Percentiles rank a stretch among this genome's conserved stretches.
phyloP scores from a whole-genome alignment of 805 yeast genomes.

The Teunomyces kruisii region DNA sequence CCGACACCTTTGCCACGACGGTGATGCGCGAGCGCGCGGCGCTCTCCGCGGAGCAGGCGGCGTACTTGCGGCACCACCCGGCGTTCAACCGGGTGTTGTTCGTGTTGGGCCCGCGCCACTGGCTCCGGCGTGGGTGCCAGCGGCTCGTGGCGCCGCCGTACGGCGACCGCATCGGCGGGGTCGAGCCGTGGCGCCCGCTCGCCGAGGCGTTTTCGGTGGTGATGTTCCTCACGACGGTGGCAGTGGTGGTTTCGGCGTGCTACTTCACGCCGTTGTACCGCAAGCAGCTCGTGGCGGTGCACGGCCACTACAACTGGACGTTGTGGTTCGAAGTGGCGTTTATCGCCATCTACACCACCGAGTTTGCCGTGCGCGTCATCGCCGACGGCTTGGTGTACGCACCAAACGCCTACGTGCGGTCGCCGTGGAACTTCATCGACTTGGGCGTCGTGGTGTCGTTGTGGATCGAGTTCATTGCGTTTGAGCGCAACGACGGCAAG shows the following conservation, averaged over 20 bases:
- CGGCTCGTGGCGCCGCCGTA: constrained; percentile 45
- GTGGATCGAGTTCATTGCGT: too few relatives aligned
- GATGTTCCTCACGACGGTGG: constrained; percentile 64
- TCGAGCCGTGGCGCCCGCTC: neutral
- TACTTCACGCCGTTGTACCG: constrained; percentile 76
- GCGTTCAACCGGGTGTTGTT: constrained; percentile 68
- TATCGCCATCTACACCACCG: constrained; percentile 33
- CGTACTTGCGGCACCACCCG: constrained; percentile 44
- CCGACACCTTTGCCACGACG: too few relatives aligned
- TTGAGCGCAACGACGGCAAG: too few relatives aligned
- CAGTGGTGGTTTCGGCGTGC: constrained; percentile 73
- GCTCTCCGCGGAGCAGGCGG: too few relatives aligned
- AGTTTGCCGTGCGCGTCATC: constrained; percentile 36
- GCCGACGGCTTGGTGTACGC: too few relatives aligned
- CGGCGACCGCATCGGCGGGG: too few relatives aligned
- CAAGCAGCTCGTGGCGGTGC: constrained; percentile 32
- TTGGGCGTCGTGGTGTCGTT: too few relatives aligned
- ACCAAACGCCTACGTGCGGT: constrained; percentile 67
- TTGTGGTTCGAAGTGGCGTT: constrained; percentile 54
- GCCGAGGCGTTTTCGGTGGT: constrained; percentile 50
- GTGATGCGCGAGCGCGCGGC: too few relatives aligned
- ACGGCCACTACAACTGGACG: constrained; percentile 59
- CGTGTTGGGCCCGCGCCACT: constrained; percentile 63
- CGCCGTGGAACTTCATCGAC: constrained; percentile 65
- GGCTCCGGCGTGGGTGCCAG: constrained; percentile 71